phyloP scores from a whole-genome alignment of 2,329 filamentous ascomycete genomes.

The Dryadomyces quercus-mongolicae region DNA sequence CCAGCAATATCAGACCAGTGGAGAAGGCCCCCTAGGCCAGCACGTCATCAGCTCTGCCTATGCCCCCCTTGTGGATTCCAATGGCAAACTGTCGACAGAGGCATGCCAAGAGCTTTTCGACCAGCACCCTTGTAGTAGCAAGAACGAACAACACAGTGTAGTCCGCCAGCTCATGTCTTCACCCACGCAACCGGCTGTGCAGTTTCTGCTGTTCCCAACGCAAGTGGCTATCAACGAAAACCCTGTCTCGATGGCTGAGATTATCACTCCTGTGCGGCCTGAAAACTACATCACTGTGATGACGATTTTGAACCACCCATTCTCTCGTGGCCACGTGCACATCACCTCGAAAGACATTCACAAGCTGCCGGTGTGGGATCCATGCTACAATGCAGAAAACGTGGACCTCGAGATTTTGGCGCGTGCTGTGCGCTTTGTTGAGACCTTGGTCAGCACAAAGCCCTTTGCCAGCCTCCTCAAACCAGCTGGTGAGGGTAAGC shows the following conservation, averaged over 20 bases:
- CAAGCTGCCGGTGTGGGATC: slow-evolving; percentile 32
- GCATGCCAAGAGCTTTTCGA: slow-evolving; percentile 13
- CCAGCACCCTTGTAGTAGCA: slow-evolving; percentile 8
- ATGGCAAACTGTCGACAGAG: slow-evolving; percentile 7
- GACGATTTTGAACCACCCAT: slow-evolving; percentile 30
- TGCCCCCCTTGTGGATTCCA: slow-evolving; percentile 11
- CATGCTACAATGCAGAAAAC: slow-evolving; percentile 29
- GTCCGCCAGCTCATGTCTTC: slow-evolving; percentile 13
- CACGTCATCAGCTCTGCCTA: slow-evolving; percentile 20
- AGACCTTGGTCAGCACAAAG: background rate
- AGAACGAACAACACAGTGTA: slow-evolving; percentile 11
- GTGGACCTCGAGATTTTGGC: slow-evolving; percentile 8
- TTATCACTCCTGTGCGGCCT: slow-evolving; percentile 12
- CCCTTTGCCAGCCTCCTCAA: slow-evolving; percentile 26
- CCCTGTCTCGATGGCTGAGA: background rate
- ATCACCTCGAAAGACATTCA: slow-evolving; percentile 28
- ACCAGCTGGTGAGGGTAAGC: slow-evolving; percentile 20
- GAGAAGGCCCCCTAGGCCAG: slow-evolving; percentile 19
- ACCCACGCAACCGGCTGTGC: slow-evolving; percentile 14
- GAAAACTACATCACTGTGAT: slow-evolving; percentile 35
- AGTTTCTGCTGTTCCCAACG: slow-evolving; percentile 15
- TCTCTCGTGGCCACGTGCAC: slow-evolving; percentile 43
- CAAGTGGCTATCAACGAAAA: slow-evolving; percentile 8
- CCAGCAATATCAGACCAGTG: slow-evolving; percentile 19
- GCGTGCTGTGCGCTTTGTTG: slow-evolving; percentile 9